Base-by-base conservation (phyloP, 306 rosid species). In the Quercus bicolor region DNA sequence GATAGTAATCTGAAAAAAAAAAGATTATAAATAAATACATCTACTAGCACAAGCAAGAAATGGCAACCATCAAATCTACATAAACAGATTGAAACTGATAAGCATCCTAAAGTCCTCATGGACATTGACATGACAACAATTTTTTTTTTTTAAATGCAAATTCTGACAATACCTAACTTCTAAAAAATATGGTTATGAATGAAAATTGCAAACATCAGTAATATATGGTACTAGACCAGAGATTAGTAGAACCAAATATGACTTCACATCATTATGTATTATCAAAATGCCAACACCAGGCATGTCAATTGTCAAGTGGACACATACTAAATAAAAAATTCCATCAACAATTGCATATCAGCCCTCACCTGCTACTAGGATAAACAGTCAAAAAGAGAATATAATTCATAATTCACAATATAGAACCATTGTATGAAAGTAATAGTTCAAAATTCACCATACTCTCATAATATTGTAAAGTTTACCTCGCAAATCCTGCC, bases 401-500 rank as follows among this genome's bases (percentile, higher is more conserved):
- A 59, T 59, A 21, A 59, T n/a, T 66, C 9, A 34, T 19, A 16
- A 28, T 62, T 62, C 69, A 15, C 29, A 33, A 28, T 29, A 62
- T 57, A 74, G 75, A 55, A 26, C 53, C 68, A 70, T 48, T 28
- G 76, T 64, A 66, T 24, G 60, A 51, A 53, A 81, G 69, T 56
- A 69, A 56, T 77, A 59, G 15, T 9, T 62, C 53, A 26, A 61
- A 24, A 64, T 53, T 52, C 18, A 72, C 53, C 31, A 51, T 29
- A 75, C 12, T 31, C 43, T 34, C 40, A 26, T 29, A 56, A 66
- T 71, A 23, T 77, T 45, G 37, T 62, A 23, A 72, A 68, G 61
- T 31, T 77, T 83, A 92, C 98, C 98, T 91, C 83, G 80, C 70
- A 85, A 70, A 77, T 70, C 98, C 98, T 66, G 98, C 97, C 53